These are phyloP conservation scores for Cicer arietinum DNA, from an alignment of 306 rosid genomes.

Conservation along the genomic window DNA sequence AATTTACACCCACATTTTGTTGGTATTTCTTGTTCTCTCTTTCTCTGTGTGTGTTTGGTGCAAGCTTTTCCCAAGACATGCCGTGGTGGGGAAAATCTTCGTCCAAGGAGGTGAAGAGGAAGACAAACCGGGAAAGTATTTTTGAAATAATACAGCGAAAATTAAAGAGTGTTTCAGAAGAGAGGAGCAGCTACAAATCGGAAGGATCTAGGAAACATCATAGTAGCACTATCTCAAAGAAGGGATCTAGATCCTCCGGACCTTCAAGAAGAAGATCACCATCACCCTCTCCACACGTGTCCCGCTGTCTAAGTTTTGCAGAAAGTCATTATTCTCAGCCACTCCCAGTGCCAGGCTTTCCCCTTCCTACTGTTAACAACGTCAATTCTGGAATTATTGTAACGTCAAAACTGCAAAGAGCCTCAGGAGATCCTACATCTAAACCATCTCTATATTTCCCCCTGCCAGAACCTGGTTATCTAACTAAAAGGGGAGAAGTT, in stretches of 20 bases:
- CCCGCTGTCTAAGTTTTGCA: conserved; percentile 82
- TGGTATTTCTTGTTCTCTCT: conserved; percentile 23
- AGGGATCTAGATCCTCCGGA: conserved; percentile 62
- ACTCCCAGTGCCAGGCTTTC: conserved; percentile 65
- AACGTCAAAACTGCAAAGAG: conserved; percentile 59
- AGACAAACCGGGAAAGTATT: conserved; percentile 70
- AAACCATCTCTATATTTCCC: conserved; percentile 60
- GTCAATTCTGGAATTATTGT: conserved; percentile 61
- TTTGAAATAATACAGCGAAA: conserved; percentile 70
- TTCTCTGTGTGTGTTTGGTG: conserved; percentile 1
- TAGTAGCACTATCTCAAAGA: conserved; percentile 60
- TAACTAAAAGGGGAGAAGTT: conserved; percentile 56
- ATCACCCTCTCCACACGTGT: conserved; percentile 66
- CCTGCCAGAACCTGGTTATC: conserved; percentile 68
- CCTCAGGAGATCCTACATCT: conserved; percentile 46
- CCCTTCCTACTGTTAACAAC: conserved; percentile 56
- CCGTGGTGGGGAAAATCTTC: conserved; percentile 91
- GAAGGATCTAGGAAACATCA: conserved; percentile 59
- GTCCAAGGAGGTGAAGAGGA: conserved; percentile 78
- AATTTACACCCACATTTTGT: conserved; percentile 34
- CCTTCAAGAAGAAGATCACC: conserved; percentile 71
- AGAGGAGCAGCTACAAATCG: conserved; percentile 54
- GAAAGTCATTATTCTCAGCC: conserved; percentile 71
- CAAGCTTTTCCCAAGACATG: conserved; percentile 56
- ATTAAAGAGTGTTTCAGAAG: conserved; percentile 68